Evolutionary conservation across 2,329 filamentous ascomycete genomes (phyloP), one percentile per base, ranked within the genome.

Genomic region (Alternaria burnsii): DNA sequence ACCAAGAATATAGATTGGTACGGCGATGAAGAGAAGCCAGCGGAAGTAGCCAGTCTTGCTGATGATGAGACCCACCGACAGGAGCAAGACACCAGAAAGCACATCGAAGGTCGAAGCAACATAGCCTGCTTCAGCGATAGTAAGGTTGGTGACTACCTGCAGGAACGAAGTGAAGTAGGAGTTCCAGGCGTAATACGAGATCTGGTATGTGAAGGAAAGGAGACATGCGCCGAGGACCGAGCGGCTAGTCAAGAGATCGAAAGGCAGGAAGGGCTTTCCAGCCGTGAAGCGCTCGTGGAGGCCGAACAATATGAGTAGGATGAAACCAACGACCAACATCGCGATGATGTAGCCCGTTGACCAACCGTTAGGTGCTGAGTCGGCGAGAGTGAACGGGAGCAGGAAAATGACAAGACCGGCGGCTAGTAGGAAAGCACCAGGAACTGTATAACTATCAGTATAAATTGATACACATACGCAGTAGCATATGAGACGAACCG

Each of bases 341-440:
- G 64, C 63, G 61, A 81, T 77, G 53, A 81, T 76, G 51, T 71
- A 66, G 2, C 65, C 52, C 7, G 75, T 69, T 1, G 41, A 41
- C 78, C 51, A 69, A 53, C n/a, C 43, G 55, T 59, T 68, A 34
- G 63, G 42, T 70, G 70, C 44, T 9, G 62, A 58, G 67, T 70
- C 72, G 24, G 44, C 44, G 28, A 73, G 41, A 91, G 81, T 41
- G 82, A 76, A 93, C 85, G 90, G 88, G 4, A 93, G 84, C n/a
- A 93, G 80, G 70, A 92, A 86, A 12, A 91, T 76, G 0, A 85
- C 81, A 59, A 90, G 82, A 3, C 88, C 89, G 2, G 77, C 80
- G 1, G 84, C 82, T 47, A 90, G 81, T 2, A 91, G 79, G 10
- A 90, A 53, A n/a, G 89, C 78, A 16, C 89, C 89, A 10, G 87